These are phyloP conservation scores for Phaeomoniella chlamydospora DNA, from an alignment of 2,329 filamentous ascomycete species.

Conservation along the genomic window DNA sequence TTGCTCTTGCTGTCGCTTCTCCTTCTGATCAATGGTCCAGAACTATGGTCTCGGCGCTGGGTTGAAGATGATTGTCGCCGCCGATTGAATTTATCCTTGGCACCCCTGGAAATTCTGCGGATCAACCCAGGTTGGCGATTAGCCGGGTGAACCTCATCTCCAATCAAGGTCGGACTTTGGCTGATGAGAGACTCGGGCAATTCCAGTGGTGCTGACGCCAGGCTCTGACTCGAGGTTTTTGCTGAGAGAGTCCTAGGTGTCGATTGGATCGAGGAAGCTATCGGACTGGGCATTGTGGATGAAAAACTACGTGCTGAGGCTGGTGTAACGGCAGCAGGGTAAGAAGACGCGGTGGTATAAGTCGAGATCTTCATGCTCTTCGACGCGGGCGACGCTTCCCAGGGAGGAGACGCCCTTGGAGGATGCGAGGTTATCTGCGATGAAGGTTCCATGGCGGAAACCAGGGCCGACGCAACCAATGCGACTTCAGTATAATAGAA, in stretches of 20 bases:
- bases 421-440: background rate
- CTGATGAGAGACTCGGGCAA: conserved; percentile 57
- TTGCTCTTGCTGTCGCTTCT: conserved; percentile 81
- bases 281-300: conserved; percentile 10
- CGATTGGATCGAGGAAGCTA: conserved; percentile 9
- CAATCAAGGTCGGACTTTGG: conserved; percentile 19
- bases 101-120: conserved; percentile 69
- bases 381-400: background rate
- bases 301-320: conserved; percentile 9
- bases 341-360: background rate
- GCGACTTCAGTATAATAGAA: background rate
- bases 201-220: conserved; percentile 42
- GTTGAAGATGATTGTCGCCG: conserved; percentile 67
- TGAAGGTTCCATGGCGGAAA: background rate
- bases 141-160: conserved; percentile 15
- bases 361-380: background rate
- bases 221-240: conserved; percentile 9
- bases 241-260: conserved; percentile 8
- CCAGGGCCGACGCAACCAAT: background rate
- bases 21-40: conserved; percentile 75
- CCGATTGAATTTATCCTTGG: conserved; percentile 43
- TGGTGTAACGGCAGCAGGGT: conserved; percentile 5
- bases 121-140: conserved; percentile 52
- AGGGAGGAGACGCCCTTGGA: background rate
- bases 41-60: conserved; percentile 70